These are phyloP conservation scores for Ganoderma meredithae DNA, from an alignment of 1,284 basidiomycete genomes.

Conservation along the genomic window DNA sequence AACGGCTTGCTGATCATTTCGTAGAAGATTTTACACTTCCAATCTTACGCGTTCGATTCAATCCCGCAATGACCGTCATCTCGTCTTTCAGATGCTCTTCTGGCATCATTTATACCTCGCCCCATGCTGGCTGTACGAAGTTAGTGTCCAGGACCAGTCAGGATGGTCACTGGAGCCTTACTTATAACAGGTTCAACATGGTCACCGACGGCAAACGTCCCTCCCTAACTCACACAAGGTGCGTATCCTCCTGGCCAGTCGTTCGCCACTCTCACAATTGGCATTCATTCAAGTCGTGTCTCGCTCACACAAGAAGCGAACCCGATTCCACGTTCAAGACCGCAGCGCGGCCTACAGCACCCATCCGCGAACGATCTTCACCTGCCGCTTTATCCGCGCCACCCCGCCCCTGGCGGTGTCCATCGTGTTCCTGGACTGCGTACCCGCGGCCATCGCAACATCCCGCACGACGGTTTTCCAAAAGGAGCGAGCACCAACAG, in stretches of 20 bases:
- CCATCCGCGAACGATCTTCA: background rate
- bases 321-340: background rate
- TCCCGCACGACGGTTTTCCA: too few species aligned
- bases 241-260: background rate
- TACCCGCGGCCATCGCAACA: background rate
- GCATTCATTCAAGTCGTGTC: background rate
- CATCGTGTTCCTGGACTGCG: background rate
- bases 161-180: background rate
- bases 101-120: background rate
- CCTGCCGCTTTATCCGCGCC: background rate
- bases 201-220: background rate
- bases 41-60: background rate
- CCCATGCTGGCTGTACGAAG: background rate
- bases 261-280: background rate
- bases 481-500: too few species aligned
- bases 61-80: background rate
- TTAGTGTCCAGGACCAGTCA: background rate
- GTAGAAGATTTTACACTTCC: too few species aligned
- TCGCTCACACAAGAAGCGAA: background rate
- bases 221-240: background rate
- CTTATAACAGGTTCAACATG: background rate
- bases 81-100: background rate
- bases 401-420: background rate
- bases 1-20: too few species aligned
- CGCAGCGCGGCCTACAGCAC: constrained; percentile 1